Percentiles rank a stretch among this genome's conserved stretches.
These are phyloP conservation scores for Clonostachys solani DNA, from an alignment of 2,329 filamentous ascomycete species.

Conservation along the genomic window DNA sequence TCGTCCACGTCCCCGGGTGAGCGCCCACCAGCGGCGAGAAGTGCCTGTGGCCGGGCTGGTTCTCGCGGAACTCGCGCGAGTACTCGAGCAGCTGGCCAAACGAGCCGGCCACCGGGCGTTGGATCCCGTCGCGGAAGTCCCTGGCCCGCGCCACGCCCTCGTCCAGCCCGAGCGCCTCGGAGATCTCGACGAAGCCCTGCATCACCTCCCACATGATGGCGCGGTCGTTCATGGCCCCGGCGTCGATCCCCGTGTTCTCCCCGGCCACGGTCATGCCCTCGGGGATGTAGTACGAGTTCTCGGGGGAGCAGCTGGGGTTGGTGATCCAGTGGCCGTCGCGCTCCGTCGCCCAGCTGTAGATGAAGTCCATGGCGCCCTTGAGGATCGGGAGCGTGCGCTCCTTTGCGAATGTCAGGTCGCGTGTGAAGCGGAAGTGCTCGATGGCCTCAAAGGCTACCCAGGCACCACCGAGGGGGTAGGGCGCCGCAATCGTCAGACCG, in stretches of 20 bases:
- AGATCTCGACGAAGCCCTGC: conserved; percentile 4
- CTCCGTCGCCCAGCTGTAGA: conserved; percentile 20
- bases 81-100: conserved; percentile 4
- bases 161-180: conserved; percentile 3
- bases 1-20: conserved; percentile 3
- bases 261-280: conserved; percentile 2
- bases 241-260: conserved; percentile 3
- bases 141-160: conserved; percentile 3
- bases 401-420: conserved; percentile 18
- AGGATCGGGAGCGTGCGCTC: conserved; percentile 16
- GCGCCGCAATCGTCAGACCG: conserved; percentile 4
- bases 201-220: conserved; percentile 7
- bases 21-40: conserved; percentile 3
- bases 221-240: conserved; percentile 5
- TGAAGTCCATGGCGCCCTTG: conserved; percentile 18
- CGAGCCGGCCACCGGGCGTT: neutral
- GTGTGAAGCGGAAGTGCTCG: conserved; percentile 28
- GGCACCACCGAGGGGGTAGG: conserved; percentile 20
- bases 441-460: conserved; percentile 33
- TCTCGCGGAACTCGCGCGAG: conserved; percentile 3
- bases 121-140: conserved; percentile 3
- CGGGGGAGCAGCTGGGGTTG: conserved; percentile 17
- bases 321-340: conserved; percentile 16
- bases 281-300: conserved; percentile 14
- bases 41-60: conserved; percentile 5